A percentile compares a stretch with the other conserved stretches of the same genome.
Conservation (phyloP, 176 grass and related monocot species). For the Oryza longistaminata region DNA sequence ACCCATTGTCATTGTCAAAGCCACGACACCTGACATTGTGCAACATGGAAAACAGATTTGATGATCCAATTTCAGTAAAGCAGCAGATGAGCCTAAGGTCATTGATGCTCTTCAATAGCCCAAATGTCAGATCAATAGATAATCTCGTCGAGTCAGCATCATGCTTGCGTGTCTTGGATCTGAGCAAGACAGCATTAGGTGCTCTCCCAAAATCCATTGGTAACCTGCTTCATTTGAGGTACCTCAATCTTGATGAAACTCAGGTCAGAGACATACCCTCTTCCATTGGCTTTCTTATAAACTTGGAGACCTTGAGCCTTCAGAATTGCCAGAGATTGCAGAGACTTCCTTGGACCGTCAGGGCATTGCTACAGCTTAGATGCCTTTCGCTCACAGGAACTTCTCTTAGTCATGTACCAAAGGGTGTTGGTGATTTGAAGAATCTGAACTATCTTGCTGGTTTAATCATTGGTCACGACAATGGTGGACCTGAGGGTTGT, state of each 20-base stretch:
- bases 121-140: conserved; percentile 55
- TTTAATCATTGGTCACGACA: conserved; percentile 62
- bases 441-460: conserved; percentile 68
- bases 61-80: conserved; percentile 55
- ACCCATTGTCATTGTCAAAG: conserved; percentile 44
- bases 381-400: conserved; percentile 61
- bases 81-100: conserved; percentile 75
- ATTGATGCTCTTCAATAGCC: conserved; percentile 59
- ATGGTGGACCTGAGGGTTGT: conserved; percentile 49
- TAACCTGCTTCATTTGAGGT: conserved; percentile 70
- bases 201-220: conserved; percentile 65
- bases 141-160: conserved; percentile 48
- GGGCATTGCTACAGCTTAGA: conserved; percentile 56
- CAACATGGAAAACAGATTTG: conserved; percentile 51
- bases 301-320: conserved; percentile 75
- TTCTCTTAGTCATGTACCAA: conserved; percentile 62
- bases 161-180: conserved; percentile 58
- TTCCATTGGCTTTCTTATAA: conserved; percentile 68
- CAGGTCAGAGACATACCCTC: conserved; percentile 60
- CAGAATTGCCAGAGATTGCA: conserved; percentile 52
- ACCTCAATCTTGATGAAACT: conserved; percentile 74
- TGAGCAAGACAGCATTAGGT: conserved; percentile 56
- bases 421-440: conserved; percentile 58
- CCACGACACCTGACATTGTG: conserved; percentile 55
- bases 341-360: conserved; percentile 71